Conservation (phyloP, 352 stramenopile genomes). For the Globisporangium apiculatum region DNA sequence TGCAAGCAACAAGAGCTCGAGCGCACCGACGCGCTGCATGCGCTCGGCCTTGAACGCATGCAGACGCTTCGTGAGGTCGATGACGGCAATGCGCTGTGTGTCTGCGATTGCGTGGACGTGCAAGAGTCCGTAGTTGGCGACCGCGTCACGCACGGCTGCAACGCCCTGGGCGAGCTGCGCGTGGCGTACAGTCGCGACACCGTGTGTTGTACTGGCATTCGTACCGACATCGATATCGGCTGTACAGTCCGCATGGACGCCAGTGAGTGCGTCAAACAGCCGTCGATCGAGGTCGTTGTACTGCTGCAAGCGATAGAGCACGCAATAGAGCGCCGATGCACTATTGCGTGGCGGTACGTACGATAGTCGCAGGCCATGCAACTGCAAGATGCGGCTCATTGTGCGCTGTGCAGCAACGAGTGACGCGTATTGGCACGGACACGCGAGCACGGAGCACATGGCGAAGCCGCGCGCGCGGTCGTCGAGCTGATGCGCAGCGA, state of each 20-base stretch:
- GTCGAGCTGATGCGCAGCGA: constrained; percentile 66
- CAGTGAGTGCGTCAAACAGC: constrained; percentile 48
- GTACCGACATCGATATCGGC: constrained; percentile 3
- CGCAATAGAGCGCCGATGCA: constrained; percentile 52
- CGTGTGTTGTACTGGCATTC: background rate
- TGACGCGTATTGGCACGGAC: constrained; percentile 61
- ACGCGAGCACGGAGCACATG: constrained; percentile 65
- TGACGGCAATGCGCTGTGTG: constrained; percentile 39
- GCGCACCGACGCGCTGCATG: constrained; percentile 45
- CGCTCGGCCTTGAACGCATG: constrained; percentile 64
- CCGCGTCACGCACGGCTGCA: constrained; percentile 46
- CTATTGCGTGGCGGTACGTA: constrained; percentile 34
- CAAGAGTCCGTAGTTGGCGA: constrained; percentile 67
- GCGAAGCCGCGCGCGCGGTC: constrained; percentile 56
- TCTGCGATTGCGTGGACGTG: constrained; percentile 45
- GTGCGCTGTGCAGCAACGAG: constrained; percentile 45
- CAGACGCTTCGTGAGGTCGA: constrained; percentile 76
- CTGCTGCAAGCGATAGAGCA: constrained; percentile 57
- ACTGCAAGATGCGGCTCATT: constrained; percentile 56
- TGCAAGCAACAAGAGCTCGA: constrained; percentile 64
- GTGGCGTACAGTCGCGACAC: background rate
- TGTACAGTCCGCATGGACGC: constrained; percentile 16
- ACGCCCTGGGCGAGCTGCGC: constrained; percentile 33
- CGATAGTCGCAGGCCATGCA: constrained; percentile 34
- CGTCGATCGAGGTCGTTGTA: constrained; percentile 69